These are phyloP conservation scores for Leishmania turanica DNA, from an alignment of 208 protist genomes.

Conservation along the genomic window DNA sequence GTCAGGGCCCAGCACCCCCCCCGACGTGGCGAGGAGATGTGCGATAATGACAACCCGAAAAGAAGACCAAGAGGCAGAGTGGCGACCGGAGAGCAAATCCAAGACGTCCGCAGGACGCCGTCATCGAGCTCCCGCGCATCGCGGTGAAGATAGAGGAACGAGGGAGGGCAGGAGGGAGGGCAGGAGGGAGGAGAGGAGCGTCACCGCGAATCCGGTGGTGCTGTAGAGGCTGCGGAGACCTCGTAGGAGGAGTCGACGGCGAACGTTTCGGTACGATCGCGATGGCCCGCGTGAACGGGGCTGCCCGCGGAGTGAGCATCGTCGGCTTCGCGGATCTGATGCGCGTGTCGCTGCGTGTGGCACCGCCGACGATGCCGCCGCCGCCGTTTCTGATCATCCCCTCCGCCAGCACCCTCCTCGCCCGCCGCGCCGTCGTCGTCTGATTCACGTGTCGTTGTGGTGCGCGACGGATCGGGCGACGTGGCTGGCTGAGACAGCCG, in stretches of 20 bases:
- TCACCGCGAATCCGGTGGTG: conserved; percentile 8
- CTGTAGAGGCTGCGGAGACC: conserved; percentile 7
- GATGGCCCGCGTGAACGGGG: too few species aligned
- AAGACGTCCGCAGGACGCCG: background rate
- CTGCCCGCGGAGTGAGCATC: background rate
- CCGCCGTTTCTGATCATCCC: background rate
- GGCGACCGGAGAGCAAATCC: background rate
- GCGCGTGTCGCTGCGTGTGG: background rate
- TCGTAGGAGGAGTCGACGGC: conserved; percentile 15
- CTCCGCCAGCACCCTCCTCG: background rate
- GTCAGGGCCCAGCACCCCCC: too few species aligned
- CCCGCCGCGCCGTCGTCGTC: too few species aligned
- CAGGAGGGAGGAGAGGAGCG: background rate
- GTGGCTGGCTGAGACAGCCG: background rate
- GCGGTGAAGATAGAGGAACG: background rate
- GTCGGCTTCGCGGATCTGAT: background rate
- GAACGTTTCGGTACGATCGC: background rate
- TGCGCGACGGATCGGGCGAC: background rate
- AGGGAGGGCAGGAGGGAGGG: background rate
- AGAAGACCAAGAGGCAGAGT: background rate
- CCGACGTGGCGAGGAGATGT: too few species aligned
- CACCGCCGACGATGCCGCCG: background rate
- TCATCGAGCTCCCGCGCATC: background rate
- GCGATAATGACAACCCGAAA: background rate
- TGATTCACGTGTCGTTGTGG: background rate